Conservation (phyloP, 1,284 basidiomycete genomes). For the Inonotus obliquus region DNA sequence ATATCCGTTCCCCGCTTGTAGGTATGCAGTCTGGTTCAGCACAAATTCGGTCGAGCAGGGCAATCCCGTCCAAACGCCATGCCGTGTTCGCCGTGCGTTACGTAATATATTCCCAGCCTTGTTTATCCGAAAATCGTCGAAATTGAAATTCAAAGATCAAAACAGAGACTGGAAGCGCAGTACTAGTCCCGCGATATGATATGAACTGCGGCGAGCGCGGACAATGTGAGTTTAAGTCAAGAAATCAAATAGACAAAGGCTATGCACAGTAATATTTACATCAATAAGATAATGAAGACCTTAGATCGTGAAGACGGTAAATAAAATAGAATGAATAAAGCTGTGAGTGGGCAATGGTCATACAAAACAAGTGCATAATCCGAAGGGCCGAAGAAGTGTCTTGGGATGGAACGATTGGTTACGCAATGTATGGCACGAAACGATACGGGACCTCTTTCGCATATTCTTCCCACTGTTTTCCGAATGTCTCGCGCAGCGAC, state of each 20-base stretch:
- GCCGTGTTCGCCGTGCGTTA: no score
- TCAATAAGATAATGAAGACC: no score
- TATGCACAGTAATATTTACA: background rate
- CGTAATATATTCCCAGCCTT: no score
- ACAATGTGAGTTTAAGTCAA: background rate
- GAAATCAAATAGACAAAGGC: background rate
- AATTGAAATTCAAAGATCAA: no score
- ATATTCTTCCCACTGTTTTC: slow-evolving; percentile 20
- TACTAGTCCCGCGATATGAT: background rate
- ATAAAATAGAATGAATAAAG: background rate
- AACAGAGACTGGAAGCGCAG: no score
- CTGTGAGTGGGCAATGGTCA: background rate
- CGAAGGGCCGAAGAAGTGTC: background rate
- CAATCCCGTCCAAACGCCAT: background rate
- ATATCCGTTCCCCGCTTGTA: background rate
- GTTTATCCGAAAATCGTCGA: no score
- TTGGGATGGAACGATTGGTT: no score
- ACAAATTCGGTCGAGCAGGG: background rate
- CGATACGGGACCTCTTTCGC: slow-evolving; percentile 16
- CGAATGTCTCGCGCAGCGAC: slow-evolving; percentile 17
- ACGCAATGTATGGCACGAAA: slow-evolving; percentile 18
- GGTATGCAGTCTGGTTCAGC: no score
- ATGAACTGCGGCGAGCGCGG: background rate
- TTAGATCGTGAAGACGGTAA: no score
- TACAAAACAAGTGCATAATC: background rate